phyloP scores from a whole-genome alignment of 208 protist species.

The Sergeia podlipaevii region DNA sequence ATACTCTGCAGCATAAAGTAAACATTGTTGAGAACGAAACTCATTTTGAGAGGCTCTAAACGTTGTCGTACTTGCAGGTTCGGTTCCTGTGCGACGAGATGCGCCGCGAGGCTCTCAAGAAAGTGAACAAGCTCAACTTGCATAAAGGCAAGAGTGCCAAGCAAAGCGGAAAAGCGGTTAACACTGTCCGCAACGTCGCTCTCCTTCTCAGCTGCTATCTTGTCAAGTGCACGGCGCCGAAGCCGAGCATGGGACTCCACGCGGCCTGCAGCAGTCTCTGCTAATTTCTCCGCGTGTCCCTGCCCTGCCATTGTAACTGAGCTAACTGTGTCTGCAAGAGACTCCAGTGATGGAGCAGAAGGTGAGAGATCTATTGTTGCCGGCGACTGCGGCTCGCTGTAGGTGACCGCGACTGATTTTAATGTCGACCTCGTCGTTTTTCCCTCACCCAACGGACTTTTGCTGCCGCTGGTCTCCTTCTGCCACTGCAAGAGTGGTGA shows the following conservation, averaged over 20 bases:
- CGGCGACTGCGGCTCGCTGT: not conserved
- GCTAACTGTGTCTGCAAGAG: too few relatives aligned
- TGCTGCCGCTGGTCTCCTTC: not conserved
- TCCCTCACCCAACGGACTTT: not conserved
- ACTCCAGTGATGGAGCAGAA: not conserved
- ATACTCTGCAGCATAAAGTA: conserved; percentile 23
- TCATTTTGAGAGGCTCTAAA: conserved; percentile 11
- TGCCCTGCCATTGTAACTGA: too few relatives aligned
- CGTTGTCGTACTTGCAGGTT: conserved; percentile 1
- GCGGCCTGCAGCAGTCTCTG: not conserved
- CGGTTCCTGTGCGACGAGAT: conserved; percentile 16
- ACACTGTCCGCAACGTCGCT: conserved; percentile 54
- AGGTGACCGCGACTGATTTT: not conserved
- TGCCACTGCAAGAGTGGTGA: not conserved
- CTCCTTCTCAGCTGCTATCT: conserved; percentile 52
- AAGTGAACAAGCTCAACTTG: conserved; percentile 62
- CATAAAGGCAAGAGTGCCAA: conserved; percentile 65
- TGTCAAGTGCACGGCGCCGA: conserved; percentile 32
- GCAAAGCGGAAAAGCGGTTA: conserved; percentile 50
- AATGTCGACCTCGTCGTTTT: not conserved
- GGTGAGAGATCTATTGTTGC: not conserved
- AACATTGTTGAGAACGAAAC: conserved; percentile 54
- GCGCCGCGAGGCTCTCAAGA: conserved; percentile 28
- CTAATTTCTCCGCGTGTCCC: not conserved
- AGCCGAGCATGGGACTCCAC: conserved; percentile 17